A percentile compares a stretch with the other conserved stretches of the same genome.
These are phyloP conservation scores for Salix viminalis DNA, from an alignment of 345 rosid species.

Conservation along the genomic window DNA sequence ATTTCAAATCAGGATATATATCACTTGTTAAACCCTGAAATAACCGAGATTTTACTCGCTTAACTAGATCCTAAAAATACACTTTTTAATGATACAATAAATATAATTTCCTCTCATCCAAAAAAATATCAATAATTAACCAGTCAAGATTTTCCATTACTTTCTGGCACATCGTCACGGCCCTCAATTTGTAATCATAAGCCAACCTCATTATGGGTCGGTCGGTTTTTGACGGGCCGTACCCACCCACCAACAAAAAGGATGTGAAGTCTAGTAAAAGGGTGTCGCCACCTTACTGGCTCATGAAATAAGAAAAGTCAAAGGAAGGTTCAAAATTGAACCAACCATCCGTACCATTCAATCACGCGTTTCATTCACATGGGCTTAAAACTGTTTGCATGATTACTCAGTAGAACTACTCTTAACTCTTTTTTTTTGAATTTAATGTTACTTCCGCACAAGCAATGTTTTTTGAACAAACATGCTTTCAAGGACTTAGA, in stretches of 20 bases:
- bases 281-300: constrained; percentile 4
- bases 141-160: neutral
- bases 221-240: constrained; percentile 1
- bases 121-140: neutral
- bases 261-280: neutral
- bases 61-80: accelerated
- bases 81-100: no score
- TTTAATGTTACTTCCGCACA: neutral
- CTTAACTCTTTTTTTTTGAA: neutral
- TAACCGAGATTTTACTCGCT: accelerated
- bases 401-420: neutral
- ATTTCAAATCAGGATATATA: no score
- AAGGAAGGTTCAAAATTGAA: neutral
- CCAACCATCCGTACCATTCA: neutral
- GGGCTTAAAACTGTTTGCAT: neutral
- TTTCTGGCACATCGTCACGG: neutral
- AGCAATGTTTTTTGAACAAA: no score
- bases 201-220: constrained; percentile 13
- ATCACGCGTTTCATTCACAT: neutral
- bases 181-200: neutral
- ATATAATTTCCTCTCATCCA: no score
- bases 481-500: neutral
- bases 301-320: neutral
- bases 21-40: accelerated
- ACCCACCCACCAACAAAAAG: neutral